These are phyloP conservation scores for Acanthamoeba divionensis DNA, from an alignment of 208 protist species.

Conservation along the genomic window DNA sequence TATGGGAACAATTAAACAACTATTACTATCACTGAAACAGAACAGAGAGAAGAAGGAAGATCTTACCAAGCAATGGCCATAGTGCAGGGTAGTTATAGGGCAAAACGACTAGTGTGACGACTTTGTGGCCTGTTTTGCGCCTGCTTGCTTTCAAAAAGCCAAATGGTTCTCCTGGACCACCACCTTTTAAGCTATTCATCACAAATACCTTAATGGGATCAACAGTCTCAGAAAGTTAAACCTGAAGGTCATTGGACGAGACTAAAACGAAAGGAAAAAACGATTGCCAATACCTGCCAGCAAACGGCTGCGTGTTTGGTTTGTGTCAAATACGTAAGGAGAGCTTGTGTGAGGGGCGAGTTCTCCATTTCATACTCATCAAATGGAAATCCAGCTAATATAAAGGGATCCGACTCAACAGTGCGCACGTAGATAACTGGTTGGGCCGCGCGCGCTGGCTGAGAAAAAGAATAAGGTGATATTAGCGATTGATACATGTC, in stretches of 20 bases:
- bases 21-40: too few species aligned
- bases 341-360: not conserved
- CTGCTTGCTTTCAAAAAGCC: conserved; percentile 15
- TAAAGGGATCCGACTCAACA: conserved; percentile 13
- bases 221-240: not conserved
- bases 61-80: not conserved
- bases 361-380: conserved; percentile 63
- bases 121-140: not conserved
- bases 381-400: conserved; percentile 55
- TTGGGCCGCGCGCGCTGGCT: conserved; percentile 14
- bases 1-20: too few species aligned
- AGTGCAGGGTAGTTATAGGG: not conserved
- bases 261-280: too few species aligned
- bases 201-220: conserved; percentile 2
- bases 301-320: not conserved
- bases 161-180: conserved; percentile 52
- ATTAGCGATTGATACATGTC: not conserved
- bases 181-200: not conserved
- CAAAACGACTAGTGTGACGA: not conserved
- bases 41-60: too few species aligned
- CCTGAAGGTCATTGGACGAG: not conserved
- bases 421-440: conserved; percentile 38
- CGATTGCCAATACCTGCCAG: not conserved
- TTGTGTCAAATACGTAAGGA: not conserved
- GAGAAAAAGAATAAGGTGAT: not conserved